These are phyloP conservation scores for Ceratobasidium sp. DNA, from an alignment of 1,284 basidiomycete genomes.

Conservation along the genomic window DNA sequence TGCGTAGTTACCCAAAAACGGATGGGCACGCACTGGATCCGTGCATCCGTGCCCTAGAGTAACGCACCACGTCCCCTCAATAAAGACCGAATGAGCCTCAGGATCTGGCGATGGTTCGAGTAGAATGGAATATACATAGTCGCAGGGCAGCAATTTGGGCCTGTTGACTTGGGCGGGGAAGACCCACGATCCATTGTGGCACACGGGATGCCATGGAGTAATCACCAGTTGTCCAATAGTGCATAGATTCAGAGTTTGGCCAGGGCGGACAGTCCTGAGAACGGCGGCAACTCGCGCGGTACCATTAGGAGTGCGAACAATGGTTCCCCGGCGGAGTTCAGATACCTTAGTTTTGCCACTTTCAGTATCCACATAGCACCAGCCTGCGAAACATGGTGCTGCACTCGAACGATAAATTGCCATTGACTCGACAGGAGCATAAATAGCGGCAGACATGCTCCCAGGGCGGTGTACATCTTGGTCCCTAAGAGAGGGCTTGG, in stretches of 20 bases:
- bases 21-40: constrained; percentile 40
- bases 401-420: constrained; percentile 39
- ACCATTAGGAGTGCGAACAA: constrained; percentile 41
- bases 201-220: constrained; percentile 45
- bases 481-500: constrained; percentile 41
- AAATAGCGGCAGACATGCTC: constrained; percentile 1
- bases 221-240: constrained; percentile 41
- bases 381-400: constrained; percentile 44
- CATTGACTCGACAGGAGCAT: constrained; percentile 39
- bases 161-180: constrained; percentile 44
- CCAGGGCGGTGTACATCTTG: constrained; percentile 24
- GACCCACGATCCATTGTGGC: constrained; percentile 40
- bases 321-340: constrained; percentile 38
- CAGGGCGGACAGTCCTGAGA: constrained; percentile 25
- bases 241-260: constrained; percentile 31
- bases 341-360: constrained; percentile 32
- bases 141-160: constrained; percentile 23
- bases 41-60: constrained; percentile 43
- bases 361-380: constrained; percentile 38
- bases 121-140: constrained; percentile 45
- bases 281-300: constrained; percentile 40
- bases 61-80: constrained; percentile 43
- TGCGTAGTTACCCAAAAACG: constrained; percentile 42
- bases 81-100: constrained; percentile 41
- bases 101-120: constrained; percentile 41